Base-by-base conservation (phyloP, 2,329 filamentous ascomycete species). In the Lachnellula subtilissima region DNA sequence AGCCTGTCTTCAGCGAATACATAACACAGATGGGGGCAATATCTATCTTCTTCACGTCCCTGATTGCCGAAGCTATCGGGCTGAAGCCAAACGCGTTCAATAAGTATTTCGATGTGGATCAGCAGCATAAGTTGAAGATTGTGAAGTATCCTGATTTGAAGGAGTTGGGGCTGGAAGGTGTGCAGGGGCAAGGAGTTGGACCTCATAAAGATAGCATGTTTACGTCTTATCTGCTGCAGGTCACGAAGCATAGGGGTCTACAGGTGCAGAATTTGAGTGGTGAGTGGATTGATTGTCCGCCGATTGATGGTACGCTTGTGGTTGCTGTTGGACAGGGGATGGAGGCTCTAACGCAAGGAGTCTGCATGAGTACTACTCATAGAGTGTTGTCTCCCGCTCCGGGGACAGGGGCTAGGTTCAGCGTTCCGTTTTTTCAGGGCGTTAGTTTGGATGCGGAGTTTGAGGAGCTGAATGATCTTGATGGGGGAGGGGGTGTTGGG, bases 141-240 rank as follows among this genome's bases (percentile, higher is more conserved):
- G 86, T 95, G 58, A 90, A 89, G 74, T 95, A 94, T 68, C 91
- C 91, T 0, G 90, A 94, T 69, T 71, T 82, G 12, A 72, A 75
- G n/a, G 79, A 84, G 69, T 73, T 88, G 1, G 81, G 79, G 0
- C 70, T 78, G 2, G 74, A 70, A 36, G 58, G 55, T 8, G 55
- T 61, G 40, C 68, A 78, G 61, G 77, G 78, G 56, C 83, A 86
- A 64, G 83, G 76, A 64, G 87, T 92, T 0, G 89, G 89, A 0
- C 88, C 89, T 36, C 89, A 93, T 75, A 93, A 93, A 72, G 89
- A 93, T 71, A 87, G 83, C 64, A 93, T 94, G 89, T 77, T 94
- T 59, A 87, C 86, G 8, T 88, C 82, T 61, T 95, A 93, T 70
- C 78, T 96, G 43, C 78, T 95, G 48, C 91, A 96, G 74, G 89